A percentile compares a stretch with the other conserved stretches of the same genome.
Conservation (phyloP, 176 grass and related monocot species). For the Triticum timopheevii region DNA sequence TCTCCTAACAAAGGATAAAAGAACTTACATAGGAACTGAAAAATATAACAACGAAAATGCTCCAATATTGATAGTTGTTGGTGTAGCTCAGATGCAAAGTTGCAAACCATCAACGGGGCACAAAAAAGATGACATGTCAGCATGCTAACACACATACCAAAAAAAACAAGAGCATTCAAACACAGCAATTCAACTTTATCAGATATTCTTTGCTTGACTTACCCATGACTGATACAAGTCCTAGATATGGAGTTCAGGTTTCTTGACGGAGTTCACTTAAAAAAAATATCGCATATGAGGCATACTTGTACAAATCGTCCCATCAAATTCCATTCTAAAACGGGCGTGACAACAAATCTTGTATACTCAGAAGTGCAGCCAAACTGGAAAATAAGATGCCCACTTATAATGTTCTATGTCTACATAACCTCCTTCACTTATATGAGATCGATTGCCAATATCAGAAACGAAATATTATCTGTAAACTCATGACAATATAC, state of each 20-base stretch:
- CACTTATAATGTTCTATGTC: not conserved
- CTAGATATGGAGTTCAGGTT: not conserved
- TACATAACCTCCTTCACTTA: not conserved
- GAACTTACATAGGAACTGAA: not conserved
- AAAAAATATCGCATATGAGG: not conserved
- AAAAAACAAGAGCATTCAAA: not conserved
- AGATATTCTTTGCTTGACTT: not conserved
- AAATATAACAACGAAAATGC: not conserved
- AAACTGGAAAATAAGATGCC: not conserved
- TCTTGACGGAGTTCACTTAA: not conserved
- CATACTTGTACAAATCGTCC: not conserved
- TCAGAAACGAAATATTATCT: not conserved
- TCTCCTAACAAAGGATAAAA: slow-evolving; percentile 26
- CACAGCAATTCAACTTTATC: not conserved
- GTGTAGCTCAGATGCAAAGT: not conserved
- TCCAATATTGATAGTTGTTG: not conserved
- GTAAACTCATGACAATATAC: not conserved
- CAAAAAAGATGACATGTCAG: not conserved
- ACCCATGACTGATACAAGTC: not conserved
- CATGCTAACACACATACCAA: not conserved
- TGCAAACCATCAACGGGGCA: not conserved
- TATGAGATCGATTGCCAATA: not conserved
- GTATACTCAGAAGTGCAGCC: not conserved
- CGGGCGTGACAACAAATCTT: not conserved
- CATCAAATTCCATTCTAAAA: not conserved